Evolutionary conservation across 129 eudicot genomes (phyloP).

Genomic region (Apium graveolens): DNA sequence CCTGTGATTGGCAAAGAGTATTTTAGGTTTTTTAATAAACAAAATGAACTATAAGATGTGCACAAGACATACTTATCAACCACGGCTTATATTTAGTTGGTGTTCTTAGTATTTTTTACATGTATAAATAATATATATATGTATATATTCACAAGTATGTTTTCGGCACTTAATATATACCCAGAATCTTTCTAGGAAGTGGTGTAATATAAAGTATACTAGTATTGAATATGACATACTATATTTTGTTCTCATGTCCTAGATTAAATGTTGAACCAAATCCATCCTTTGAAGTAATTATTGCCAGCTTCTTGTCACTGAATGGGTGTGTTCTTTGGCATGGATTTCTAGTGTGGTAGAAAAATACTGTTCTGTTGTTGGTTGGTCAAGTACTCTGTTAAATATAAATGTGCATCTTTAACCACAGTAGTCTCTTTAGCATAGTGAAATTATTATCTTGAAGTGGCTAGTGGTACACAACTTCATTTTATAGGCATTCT

Average conservation of each 20-base stretch:
- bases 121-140: background rate
- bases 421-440: background rate
- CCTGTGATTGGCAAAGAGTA: background rate
- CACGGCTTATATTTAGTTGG: background rate
- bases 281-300: background rate
- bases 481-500: background rate
- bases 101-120: background rate
- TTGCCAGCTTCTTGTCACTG: background rate
- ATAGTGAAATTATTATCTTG: background rate
- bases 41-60: background rate
- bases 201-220: background rate
- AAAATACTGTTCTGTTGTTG: background rate
- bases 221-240: background rate
- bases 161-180: background rate
- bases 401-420: background rate
- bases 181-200: background rate
- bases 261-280: background rate
- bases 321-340: constrained; percentile 1
- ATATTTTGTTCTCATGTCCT: background rate
- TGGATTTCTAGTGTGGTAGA: background rate
- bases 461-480: background rate
- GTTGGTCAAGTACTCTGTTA: background rate
- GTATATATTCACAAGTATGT: background rate
- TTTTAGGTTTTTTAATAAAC: background rate
- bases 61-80: background rate